A percentile compares a stretch with the other conserved stretches of the same genome.
Conservation (phyloP, 2,329 filamentous ascomycete species). For the Aspergillus pseudoviridinutans region DNA sequence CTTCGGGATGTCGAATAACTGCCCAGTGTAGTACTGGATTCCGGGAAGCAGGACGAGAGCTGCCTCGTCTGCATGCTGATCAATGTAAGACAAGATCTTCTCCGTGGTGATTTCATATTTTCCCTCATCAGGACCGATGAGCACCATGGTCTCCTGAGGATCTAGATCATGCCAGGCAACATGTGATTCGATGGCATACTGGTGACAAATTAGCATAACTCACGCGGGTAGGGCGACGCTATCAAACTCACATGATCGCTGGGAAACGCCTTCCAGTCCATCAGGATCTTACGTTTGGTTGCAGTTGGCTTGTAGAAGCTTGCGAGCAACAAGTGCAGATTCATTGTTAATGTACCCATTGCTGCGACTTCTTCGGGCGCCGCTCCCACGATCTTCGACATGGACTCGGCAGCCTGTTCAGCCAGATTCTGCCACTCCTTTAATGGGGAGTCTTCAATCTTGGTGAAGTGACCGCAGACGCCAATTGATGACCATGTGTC, state of each 20-base stretch:
- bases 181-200: conserved; percentile 81
- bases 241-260: conserved; percentile 64
- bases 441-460: conserved; percentile 63
- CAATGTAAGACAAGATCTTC: conserved; percentile 67
- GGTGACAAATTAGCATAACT: conserved; percentile 12
- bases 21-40: conserved; percentile 88
- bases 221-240: neutral
- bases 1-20: conserved; percentile 72
- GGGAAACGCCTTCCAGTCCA: conserved; percentile 84
- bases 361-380: conserved; percentile 68
- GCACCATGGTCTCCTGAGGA: conserved; percentile 64
- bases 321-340: conserved; percentile 74
- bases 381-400: conserved; percentile 70
- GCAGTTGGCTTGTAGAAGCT: conserved; percentile 72
- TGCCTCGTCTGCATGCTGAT: conserved; percentile 65
- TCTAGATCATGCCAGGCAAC: conserved; percentile 66
- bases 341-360: conserved; percentile 81
- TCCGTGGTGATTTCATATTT: conserved; percentile 62
- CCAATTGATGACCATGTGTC: conserved; percentile 79
- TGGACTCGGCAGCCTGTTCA: conserved; percentile 66
- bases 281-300: conserved; percentile 67
- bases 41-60: conserved; percentile 77
- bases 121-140: conserved; percentile 60
- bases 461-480: conserved; percentile 75
- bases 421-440: conserved; percentile 73